Evolutionary conservation across 495 filamentous ascomycete genomes (phyloP), one percentile per base, ranked within the genome.

Genomic region (Aspergillus asperescens): DNA sequence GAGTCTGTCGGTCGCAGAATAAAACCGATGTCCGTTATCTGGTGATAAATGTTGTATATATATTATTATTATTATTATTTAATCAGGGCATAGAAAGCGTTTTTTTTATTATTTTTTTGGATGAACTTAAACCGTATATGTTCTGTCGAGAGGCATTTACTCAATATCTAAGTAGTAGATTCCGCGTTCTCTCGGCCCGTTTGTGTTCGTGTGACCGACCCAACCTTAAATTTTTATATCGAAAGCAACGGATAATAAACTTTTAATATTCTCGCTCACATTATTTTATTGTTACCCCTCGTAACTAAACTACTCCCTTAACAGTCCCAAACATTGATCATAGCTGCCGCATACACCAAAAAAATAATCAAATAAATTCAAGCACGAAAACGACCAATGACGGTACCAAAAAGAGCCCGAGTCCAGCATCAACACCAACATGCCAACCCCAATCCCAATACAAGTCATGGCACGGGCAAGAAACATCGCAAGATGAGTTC

Each of bases 401-500:
- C 53, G 40, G 61, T 57, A 50, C 52, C 34, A 58, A 63, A 41
- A 63, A 50, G 43, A 45, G 37, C 31, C 20, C 44, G 44, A 32
- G 19, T 6, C 19, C 45, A 31, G 31, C 39, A 24, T 16, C 48
- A 37, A 35, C 34, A 38, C 12, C 31, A 27, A 37, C 24, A 18
- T 23, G 22, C 8, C 9, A 45, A 45, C 15, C 25, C 43, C 5
- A 19, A 39, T 28, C 50, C 38, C 18, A 48, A 29, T 18, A n/a
- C 42, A 24, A 46, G 31, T 38, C 46, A 48, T 40, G 31, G 41
- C 13, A 25, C 32, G 12, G 48, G 41, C 18, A 58, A 42, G 38
- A 58, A 58, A 18, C 28, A 52, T 27, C 53, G 56, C 48, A 65
- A 65, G 40, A 65, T 65, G 62, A 50, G 57, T 37, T 59, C 57